Conservation (phyloP, 2,329 filamentous ascomycete genomes). For the Talaromyces albobiverticillius region DNA sequence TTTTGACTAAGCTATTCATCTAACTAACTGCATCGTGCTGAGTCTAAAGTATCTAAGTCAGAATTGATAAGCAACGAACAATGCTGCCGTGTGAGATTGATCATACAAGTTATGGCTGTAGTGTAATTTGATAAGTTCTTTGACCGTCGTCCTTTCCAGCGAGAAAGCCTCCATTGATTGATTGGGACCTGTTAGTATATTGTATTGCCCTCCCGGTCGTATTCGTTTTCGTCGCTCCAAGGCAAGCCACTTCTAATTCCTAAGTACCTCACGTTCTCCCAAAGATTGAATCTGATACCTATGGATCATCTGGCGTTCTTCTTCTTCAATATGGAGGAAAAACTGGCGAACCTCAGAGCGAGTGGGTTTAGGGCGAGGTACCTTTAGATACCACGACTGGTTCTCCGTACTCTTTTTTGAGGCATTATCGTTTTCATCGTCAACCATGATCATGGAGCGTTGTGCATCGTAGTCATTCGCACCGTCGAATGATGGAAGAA, state of each 20-base stretch:
- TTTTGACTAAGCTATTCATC: too few relatives aligned
- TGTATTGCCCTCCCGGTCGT: too few relatives aligned
- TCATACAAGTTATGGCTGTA: neutral
- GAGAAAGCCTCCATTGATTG: too few relatives aligned
- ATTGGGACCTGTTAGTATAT: too few relatives aligned
- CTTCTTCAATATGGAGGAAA: constrained; percentile 22
- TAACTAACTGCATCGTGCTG: too few relatives aligned
- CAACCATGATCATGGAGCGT: neutral
- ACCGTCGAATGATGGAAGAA: constrained; percentile 29
- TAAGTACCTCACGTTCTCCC: neutral
- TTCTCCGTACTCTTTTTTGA: neutral
- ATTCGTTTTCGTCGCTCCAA: too few relatives aligned
- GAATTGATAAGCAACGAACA: neutral
- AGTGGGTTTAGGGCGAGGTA: constrained; percentile 16
- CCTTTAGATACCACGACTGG: constrained; percentile 16
- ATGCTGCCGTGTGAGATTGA: neutral
- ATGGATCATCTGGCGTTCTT: constrained; percentile 22
- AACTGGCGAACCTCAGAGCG: constrained; percentile 23
- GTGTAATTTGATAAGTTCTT: neutral
- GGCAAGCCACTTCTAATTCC: too few relatives aligned
- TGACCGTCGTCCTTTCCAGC: too few relatives aligned
- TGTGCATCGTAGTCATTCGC: constrained; percentile 18
- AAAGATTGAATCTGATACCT: constrained; percentile 16
- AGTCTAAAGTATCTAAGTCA: neutral
- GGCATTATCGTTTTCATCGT: neutral